Percentiles rank a stretch among this genome's conserved stretches.
Conservation (phyloP, 2,329 filamentous ascomycete genomes). For the Microdochium paspali region DNA sequence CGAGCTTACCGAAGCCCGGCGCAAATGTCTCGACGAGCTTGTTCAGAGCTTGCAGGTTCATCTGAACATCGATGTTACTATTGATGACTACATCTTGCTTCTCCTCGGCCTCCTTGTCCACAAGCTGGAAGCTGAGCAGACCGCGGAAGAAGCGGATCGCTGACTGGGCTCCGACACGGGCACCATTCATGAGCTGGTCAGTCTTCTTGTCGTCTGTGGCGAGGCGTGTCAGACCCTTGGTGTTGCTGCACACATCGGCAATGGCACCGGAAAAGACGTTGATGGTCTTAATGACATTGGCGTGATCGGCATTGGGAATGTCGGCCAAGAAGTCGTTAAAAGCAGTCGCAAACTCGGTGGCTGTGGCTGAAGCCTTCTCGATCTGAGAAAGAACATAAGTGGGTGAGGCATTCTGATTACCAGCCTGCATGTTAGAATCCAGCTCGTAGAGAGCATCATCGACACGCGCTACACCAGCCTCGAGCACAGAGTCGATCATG, state of each 20-base stretch:
- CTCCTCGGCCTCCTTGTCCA: constrained; percentile 80
- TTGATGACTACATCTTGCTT: constrained; percentile 98
- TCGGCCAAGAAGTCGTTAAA: constrained; percentile 99
- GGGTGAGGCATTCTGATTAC: constrained; percentile 95
- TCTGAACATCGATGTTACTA: constrained; percentile 92
- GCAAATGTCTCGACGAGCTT: constrained; percentile 90
- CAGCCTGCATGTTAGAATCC: constrained; percentile 95
- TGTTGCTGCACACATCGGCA: constrained; percentile 90
- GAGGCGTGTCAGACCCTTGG: constrained; percentile 87
- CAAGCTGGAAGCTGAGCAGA: constrained; percentile 86
- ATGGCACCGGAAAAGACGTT: constrained; percentile 85
- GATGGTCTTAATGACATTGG: constrained; percentile 87
- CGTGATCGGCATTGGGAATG: constrained; percentile 80
- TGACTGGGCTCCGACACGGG: constrained; percentile 73
- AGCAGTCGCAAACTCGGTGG: constrained; percentile 93
- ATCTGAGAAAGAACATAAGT: constrained; percentile 93
- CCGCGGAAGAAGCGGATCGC: constrained; percentile 93
- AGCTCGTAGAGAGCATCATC: constrained; percentile 96
- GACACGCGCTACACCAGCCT: constrained; percentile 84
- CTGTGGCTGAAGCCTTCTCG: constrained; percentile 88
- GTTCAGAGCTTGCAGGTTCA: constrained; percentile 86
- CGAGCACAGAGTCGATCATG: constrained; percentile 92
- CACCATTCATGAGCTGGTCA: constrained; percentile 73
- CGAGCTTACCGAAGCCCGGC: constrained; percentile 75
- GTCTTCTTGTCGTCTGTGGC: constrained; percentile 93